These are phyloP conservation scores for Phaeosphaeria sp. DNA, from an alignment of 2,329 filamentous ascomycete species.

Conservation along the genomic window DNA sequence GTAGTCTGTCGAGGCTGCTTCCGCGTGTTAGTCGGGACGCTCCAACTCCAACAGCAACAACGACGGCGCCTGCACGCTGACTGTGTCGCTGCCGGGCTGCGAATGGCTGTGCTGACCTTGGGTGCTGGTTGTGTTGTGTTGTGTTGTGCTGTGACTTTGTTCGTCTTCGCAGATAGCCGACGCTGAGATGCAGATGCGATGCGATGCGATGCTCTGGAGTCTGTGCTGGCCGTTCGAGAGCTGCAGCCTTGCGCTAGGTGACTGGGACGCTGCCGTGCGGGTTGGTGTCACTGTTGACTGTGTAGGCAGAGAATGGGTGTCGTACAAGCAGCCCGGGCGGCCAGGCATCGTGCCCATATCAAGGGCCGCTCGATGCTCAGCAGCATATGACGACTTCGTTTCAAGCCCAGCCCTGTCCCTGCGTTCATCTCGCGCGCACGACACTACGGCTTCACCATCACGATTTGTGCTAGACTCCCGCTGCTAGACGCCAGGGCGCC, in stretches of 20 bases:
- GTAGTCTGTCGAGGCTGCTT: not conserved
- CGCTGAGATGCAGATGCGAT: not conserved
- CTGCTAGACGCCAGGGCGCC: conserved; percentile 35
- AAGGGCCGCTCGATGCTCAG: conserved; percentile 39
- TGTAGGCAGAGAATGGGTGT: conserved; percentile 14
- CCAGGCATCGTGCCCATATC: conserved; percentile 21
- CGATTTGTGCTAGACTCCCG: conserved; percentile 34
- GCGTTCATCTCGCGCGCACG: conserved; percentile 33
- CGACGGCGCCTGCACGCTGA: conserved; percentile 28
- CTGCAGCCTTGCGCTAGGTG: conserved; percentile 1
- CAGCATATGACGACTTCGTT: conserved; percentile 34
- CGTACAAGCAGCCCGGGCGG: conserved; percentile 18
- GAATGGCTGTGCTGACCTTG: conserved; percentile 21
- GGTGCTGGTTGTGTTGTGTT: not conserved
- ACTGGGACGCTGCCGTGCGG: conserved; percentile 3
- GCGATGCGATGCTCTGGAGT: not conserved
- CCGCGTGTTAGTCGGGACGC: not conserved
- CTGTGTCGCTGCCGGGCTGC: conserved; percentile 21
- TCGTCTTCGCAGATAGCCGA: not conserved
- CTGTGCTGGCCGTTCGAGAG: not conserved
- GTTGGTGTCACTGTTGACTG: conserved; percentile 24
- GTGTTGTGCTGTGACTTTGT: not conserved
- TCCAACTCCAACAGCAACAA: conserved; percentile 1
- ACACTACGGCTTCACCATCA: conserved; percentile 36
- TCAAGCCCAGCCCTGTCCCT: conserved; percentile 40